phyloP scores from a whole-genome alignment of 2,329 filamentous ascomycete species.

The Scytalidium sp. region DNA sequence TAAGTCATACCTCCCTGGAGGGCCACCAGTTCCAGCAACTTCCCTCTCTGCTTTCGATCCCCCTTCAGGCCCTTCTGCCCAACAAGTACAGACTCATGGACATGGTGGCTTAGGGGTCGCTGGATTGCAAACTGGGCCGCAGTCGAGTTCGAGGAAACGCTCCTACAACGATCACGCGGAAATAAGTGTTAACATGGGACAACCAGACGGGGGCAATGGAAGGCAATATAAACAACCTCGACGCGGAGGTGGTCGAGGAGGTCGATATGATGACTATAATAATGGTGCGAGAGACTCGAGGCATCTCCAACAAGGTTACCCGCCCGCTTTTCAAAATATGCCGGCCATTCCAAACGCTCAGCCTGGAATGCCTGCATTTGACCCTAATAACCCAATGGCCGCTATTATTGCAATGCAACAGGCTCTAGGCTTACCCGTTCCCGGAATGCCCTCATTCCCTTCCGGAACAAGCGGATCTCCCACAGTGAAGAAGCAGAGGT shows the following conservation, averaged over 20 bases:
- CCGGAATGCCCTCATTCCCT: constrained; percentile 36
- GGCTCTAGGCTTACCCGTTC: constrained; percentile 48
- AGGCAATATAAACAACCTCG: constrained; percentile 59
- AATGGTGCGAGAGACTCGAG: constrained; percentile 26
- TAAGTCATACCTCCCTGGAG: constrained; percentile 58
- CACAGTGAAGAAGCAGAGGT: constrained; percentile 37
- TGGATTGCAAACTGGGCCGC: constrained; percentile 16
- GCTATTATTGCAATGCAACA: constrained; percentile 59
- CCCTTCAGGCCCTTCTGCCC: constrained; percentile 22
- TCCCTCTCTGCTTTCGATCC: constrained; percentile 20
- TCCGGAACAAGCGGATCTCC: constrained; percentile 3
- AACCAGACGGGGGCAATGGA: constrained; percentile 31
- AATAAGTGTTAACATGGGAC: constrained; percentile 1
- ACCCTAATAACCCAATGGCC: constrained; percentile 59
- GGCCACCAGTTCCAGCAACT: constrained; percentile 34
- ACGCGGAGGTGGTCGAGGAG: constrained; percentile 42
- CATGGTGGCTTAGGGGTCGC: constrained; percentile 19
- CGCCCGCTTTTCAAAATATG: constrained; percentile 13
- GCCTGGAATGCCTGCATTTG: constrained; percentile 44
- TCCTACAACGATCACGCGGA: constrained; percentile 52
- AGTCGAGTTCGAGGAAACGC: constrained; percentile 46
- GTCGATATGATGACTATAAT: constrained; percentile 29
- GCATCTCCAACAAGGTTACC: constrained; percentile 10
- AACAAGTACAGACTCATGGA: not conserved
- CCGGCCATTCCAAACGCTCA: constrained; percentile 23